Base-by-base conservation (phyloP, 1,284 basidiomycete species). In the Microbotryomycetes sp. region DNA sequence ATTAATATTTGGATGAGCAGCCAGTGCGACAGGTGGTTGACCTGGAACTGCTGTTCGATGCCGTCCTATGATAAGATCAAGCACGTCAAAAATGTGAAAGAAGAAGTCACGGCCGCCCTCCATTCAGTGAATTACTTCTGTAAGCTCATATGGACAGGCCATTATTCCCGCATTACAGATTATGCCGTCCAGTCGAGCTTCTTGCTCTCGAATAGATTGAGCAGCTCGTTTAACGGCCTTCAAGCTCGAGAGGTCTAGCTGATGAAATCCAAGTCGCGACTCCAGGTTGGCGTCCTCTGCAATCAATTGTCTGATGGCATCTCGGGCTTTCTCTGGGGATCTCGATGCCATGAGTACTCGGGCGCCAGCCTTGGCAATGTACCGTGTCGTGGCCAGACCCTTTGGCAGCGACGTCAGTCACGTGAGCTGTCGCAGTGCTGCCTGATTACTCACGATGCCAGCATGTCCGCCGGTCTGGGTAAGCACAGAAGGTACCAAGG, bases 31-130 rank as follows among this genome's bases (percentile, higher is more conserved):
- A 65, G 55, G 18, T 62, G 55, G 49, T 65, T 65, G 26, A 59
- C 56, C 52, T 62, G 61, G 55, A 65, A 65, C 41, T 60, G 60
- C 30, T 52, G 52, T 35, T 65, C 64, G 45, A 65, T 48, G 2
- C 57, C 60, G 18, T 65, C 64, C 60, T 65, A 18, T 41, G 35
- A 41, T 18, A 41, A 41, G 18, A 41, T 9, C 18, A 9, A 41
- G 18, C 11, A 41, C 18, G 35, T 9, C 9, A 18, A 41, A 18
- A 41, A 11, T 41, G 35, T 41, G 35, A 11, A 9, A 41, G 35
- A 41, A 41, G 9, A 18, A 41, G 35, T 18, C 18, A 41, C 35
- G 35, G 11, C 11, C 35, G 35, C 35, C 18, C 35, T n/a, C n/a
- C n/a, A n/a, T n/a, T n/a, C 27, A 23, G 4, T 1, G 2, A 45